A percentile compares a stretch with the other conserved stretches of the same genome.
phyloP scores from a whole-genome alignment of 805 yeast species.

The Grigorovia jiainica region DNA sequence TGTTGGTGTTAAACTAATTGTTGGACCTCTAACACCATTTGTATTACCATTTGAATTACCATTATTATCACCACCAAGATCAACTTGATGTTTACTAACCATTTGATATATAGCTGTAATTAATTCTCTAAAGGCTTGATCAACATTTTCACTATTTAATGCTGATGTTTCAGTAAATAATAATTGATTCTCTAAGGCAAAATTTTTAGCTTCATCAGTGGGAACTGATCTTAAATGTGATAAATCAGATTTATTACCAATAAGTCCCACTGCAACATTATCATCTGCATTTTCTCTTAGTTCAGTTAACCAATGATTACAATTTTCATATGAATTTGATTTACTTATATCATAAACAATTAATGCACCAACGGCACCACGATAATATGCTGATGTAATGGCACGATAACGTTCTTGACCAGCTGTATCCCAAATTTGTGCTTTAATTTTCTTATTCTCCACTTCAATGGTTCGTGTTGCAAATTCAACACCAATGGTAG shows the following conservation, averaged over 20 bases:
- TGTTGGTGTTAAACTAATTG: slow-evolving; percentile 86
- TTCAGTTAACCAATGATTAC: slow-evolving; percentile 88
- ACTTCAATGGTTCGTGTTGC: slow-evolving; percentile 91
- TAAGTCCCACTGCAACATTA: slow-evolving; percentile 87
- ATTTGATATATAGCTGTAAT: slow-evolving; percentile 88
- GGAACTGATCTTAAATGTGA: slow-evolving; percentile 93
- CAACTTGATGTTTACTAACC: slow-evolving; percentile 88
- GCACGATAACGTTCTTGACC: slow-evolving; percentile 93
- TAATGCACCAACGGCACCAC: slow-evolving; percentile 84
- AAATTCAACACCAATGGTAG: slow-evolving; percentile 96
- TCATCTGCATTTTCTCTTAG: slow-evolving; percentile 88
- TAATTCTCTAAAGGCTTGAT: slow-evolving; percentile 85
- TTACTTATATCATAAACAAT: slow-evolving; percentile 92
- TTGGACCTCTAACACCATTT: slow-evolving; percentile 62
- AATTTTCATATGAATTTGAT: slow-evolving; percentile 83
- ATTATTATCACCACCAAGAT: slow-evolving; percentile 58
- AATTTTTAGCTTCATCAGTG: slow-evolving; percentile 92
- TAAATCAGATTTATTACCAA: slow-evolving; percentile 86
- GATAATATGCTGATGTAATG: slow-evolving; percentile 82
- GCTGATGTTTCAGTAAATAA: slow-evolving; percentile 96
- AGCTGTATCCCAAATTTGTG: slow-evolving; percentile 95
- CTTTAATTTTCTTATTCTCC: slow-evolving; percentile 83
- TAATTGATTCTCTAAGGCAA: slow-evolving; percentile 85
- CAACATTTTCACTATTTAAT: slow-evolving; percentile 88
- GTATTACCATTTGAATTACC: slow-evolving; percentile 17